Conservation (phyloP, 208 protist genomes). For the Hexamita inflata region DNA sequence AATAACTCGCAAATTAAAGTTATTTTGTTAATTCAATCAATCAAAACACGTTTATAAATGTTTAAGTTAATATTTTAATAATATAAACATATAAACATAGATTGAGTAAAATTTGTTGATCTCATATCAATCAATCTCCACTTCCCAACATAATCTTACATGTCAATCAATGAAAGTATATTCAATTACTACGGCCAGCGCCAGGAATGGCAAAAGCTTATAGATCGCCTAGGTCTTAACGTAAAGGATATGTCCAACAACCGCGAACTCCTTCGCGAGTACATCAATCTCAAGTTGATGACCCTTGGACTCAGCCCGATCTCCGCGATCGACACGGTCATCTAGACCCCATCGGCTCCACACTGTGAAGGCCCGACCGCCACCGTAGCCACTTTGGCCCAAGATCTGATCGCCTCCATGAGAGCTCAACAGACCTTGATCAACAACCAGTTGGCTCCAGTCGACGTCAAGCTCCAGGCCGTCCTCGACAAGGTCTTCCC, state of each 20-base stretch:
- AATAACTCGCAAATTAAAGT: too few species aligned
- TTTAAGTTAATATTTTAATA: too few species aligned
- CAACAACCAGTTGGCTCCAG: neutral
- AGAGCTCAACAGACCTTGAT: neutral
- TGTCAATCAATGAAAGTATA: too few species aligned
- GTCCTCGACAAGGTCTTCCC: constrained; percentile 13
- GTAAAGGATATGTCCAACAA: neutral
- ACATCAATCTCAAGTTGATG: constrained; percentile 23
- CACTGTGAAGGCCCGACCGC: neutral
- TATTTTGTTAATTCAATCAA: too few species aligned
- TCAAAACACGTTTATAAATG: too few species aligned
- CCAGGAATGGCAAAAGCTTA: too few species aligned
- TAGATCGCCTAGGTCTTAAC: too few species aligned
- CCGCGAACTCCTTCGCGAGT: neutral
- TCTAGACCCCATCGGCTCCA: neutral
- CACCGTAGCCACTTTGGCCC: neutral
- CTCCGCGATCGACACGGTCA: neutral
- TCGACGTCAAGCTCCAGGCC: neutral
- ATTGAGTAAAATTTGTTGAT: too few species aligned
- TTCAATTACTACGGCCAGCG: too few species aligned
- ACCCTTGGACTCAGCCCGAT: constrained; percentile 7
- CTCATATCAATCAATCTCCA: too few species aligned
- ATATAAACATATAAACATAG: too few species aligned
- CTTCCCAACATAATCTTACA: too few species aligned
- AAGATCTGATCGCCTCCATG: neutral